These are phyloP conservation scores for Sugiyamaella xylanicola DNA, from an alignment of 1,139 yeast species.

Conservation along the genomic window DNA sequence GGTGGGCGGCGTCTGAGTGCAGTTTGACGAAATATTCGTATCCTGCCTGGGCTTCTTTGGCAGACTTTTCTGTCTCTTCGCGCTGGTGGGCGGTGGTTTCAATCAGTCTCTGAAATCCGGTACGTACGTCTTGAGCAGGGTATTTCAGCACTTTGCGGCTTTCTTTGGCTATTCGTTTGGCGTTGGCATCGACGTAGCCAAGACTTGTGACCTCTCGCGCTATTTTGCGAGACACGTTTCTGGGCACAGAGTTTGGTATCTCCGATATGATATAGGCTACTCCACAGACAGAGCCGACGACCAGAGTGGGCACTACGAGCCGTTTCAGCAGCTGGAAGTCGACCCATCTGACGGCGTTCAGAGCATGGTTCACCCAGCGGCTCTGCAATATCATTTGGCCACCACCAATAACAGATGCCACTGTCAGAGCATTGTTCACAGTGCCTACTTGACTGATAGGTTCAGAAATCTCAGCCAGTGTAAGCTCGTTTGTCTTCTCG, in stretches of 20 bases:
- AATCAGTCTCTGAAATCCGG: conserved; percentile 68
- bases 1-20: conserved; percentile 42
- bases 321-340: conserved; percentile 37
- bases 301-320: conserved; percentile 50
- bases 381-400: conserved; percentile 38
- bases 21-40: conserved; percentile 62
- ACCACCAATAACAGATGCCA: conserved; percentile 46
- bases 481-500: neutral
- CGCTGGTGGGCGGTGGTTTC: conserved; percentile 66
- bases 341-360: conserved; percentile 30
- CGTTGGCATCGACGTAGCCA: conserved; percentile 78
- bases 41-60: conserved; percentile 53
- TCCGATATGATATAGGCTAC: conserved; percentile 71
- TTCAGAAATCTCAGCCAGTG: neutral
- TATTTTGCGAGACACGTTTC: conserved; percentile 76
- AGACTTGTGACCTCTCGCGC: conserved; percentile 59
- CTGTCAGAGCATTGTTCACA: conserved; percentile 44
- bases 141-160: conserved; percentile 76
- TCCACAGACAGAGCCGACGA: conserved; percentile 60
- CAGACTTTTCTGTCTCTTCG: conserved; percentile 54
- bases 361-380: conserved; percentile 36
- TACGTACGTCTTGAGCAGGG: conserved; percentile 83
- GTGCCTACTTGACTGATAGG: conserved; percentile 24
- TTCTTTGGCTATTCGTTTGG: conserved; percentile 78
- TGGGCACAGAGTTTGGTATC: conserved; percentile 85